Evolutionary conservation across 371 early-diverging fungal species (phyloP).

Genomic region (Saksenaea vasiformis): DNA sequence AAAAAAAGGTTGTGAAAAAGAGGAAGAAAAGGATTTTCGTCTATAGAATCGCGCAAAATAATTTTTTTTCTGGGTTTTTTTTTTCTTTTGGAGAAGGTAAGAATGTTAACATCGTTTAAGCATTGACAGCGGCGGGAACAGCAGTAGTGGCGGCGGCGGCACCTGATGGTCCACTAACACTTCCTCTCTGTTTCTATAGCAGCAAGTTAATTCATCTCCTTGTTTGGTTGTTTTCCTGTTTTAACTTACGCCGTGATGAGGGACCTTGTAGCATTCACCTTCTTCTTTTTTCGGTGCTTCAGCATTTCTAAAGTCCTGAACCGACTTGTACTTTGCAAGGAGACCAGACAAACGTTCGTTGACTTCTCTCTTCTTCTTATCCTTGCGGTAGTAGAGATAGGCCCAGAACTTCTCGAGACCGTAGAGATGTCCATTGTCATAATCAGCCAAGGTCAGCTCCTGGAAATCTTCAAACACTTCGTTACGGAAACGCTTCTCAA

Average conservation of each 20-base stretch:
- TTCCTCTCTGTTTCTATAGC: constrained; percentile 40
- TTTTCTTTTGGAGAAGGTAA: neutral
- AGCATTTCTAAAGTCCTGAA: constrained; percentile 73
- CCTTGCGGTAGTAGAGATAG: constrained; percentile 87
- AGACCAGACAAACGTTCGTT: constrained; percentile 61
- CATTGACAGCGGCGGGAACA: neutral
- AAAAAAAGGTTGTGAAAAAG: neutral
- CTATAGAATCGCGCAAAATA: constrained; percentile 11
- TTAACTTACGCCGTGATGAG: constrained; percentile 50
- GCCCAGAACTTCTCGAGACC: constrained; percentile 98
- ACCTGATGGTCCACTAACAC: constrained; percentile 43
- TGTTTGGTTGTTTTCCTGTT: neutral
- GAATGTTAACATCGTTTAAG: neutral
- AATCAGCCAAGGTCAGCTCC: constrained; percentile 76
- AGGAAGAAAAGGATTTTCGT: constrained; percentile 5
- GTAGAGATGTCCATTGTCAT: constrained; percentile 76
- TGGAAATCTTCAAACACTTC: constrained; percentile 91
- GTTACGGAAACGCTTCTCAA: constrained; percentile 85
- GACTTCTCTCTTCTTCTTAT: constrained; percentile 73
- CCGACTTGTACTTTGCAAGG: constrained; percentile 66
- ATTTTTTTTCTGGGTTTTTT: constrained; percentile 3
- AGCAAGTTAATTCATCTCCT: neutral
- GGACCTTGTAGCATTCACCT: constrained; percentile 39
- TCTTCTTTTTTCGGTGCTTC: constrained; percentile 29
- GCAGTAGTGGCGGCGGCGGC: constrained; percentile 10